A percentile compares a stretch with the other conserved stretches of the same genome.
Conservation (phyloP, 306 rosid genomes). For the Casuarina equisetifolia region DNA sequence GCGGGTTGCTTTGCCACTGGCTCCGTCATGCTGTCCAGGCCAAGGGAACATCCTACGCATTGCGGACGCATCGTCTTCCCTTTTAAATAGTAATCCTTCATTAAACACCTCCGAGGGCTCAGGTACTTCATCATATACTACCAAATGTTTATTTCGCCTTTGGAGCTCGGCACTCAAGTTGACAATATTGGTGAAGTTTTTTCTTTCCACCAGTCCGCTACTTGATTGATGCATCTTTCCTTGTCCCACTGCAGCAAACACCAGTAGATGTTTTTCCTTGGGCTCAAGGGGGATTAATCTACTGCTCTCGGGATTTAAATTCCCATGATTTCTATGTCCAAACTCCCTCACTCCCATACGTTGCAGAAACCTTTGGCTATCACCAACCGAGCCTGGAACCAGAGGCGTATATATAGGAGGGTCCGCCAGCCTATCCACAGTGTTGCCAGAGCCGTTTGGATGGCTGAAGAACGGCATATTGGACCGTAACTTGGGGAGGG, state of each 20-base stretch:
- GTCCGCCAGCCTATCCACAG: not conserved
- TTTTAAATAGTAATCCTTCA: too few relatives aligned
- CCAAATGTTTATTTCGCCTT: too few relatives aligned
- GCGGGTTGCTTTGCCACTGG: too few relatives aligned
- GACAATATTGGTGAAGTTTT: too few relatives aligned
- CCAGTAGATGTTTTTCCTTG: not conserved
- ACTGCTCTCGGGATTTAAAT: not conserved
- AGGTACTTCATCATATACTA: too few relatives aligned
- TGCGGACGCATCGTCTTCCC: too few relatives aligned
- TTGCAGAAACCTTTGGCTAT: not conserved
- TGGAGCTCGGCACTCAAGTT: too few relatives aligned
- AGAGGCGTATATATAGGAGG: not conserved
- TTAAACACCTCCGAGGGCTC: too few relatives aligned
- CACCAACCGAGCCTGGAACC: not conserved
- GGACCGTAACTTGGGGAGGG: not conserved
- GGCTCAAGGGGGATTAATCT: not conserved
- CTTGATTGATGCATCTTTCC: constrained; percentile 8
- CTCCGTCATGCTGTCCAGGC: too few relatives aligned
- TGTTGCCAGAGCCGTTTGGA: not conserved
- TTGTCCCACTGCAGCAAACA: not conserved
- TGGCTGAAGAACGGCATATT: not conserved
- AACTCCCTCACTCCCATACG: not conserved
- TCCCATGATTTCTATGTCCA: not conserved
- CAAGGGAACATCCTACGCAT: too few relatives aligned
- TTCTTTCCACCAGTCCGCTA: not conserved